phyloP scores from a whole-genome alignment of 2,329 filamentous ascomycete species.

The Orbilia blumenaviensis region DNA sequence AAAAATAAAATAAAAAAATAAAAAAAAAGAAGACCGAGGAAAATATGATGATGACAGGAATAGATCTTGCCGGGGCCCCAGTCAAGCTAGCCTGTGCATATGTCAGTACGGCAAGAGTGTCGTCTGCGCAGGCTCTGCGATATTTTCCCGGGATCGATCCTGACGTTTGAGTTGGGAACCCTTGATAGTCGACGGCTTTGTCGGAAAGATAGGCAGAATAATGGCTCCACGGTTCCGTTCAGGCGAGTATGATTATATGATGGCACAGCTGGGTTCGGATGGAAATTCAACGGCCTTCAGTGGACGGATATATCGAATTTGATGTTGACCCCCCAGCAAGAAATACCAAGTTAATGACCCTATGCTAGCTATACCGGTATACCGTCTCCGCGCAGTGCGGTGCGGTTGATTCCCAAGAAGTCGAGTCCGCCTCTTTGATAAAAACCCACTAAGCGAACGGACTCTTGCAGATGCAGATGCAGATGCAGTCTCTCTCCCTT shows the following conservation, averaged over 20 bases:
- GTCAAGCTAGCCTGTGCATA: neutral
- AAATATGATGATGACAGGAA: conserved; percentile 41
- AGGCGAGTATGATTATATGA: conserved; percentile 15
- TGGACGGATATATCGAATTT: conserved; percentile 43
- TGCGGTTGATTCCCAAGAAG: neutral
- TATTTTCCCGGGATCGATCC: conserved; percentile 53
- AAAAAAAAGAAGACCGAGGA: too few species aligned
- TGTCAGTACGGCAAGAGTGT: conserved; percentile 14
- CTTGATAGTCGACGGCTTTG: conserved; percentile 52
- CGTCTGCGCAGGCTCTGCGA: conserved; percentile 40
- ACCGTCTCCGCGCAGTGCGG: neutral
- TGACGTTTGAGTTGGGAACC: conserved; percentile 40
- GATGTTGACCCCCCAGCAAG: conserved; percentile 6
- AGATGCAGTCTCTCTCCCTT: conserved; percentile 13
- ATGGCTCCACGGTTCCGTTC: conserved; percentile 48
- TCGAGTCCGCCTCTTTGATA: conserved; percentile 19
- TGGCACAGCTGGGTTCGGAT: conserved; percentile 20
- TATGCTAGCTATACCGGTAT: neutral
- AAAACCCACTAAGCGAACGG: conserved; percentile 43
- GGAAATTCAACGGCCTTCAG: neutral
- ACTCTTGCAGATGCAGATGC: conserved; percentile 45
- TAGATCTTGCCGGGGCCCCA: conserved; percentile 15
- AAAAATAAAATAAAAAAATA: too few species aligned
- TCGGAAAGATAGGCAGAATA: conserved; percentile 50
- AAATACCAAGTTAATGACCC: neutral